Evolutionary conservation across 768 basidiomycete species (phyloP).

Genomic region (Russula lepida): DNA sequence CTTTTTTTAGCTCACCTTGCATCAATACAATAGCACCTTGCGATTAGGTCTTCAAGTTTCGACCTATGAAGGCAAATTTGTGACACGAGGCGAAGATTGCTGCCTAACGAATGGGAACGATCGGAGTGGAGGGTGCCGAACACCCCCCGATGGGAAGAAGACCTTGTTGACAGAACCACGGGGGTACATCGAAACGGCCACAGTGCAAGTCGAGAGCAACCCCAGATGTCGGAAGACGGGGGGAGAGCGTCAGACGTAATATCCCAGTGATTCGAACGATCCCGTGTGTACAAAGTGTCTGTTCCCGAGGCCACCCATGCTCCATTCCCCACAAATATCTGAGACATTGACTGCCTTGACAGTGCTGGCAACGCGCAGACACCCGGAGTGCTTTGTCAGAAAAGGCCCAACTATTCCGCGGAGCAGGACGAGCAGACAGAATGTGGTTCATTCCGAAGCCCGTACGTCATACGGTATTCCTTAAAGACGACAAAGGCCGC

Average conservation of each 20-base stretch:
- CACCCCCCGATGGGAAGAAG: constrained; percentile 6
- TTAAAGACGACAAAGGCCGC: neutral
- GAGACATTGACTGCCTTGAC: neutral
- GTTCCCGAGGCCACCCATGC: neutral
- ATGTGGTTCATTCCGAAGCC: neutral
- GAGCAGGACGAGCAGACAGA: neutral
- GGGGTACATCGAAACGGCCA: constrained; percentile 7
- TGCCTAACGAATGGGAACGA: neutral
- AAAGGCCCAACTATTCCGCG: neutral
- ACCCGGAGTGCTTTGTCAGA: neutral
- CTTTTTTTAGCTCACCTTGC: neutral
- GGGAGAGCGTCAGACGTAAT: constrained; percentile 6
- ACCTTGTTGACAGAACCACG: constrained; percentile 5
- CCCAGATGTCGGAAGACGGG: constrained; percentile 1
- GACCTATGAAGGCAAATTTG: neutral
- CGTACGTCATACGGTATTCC: constrained; percentile 3
- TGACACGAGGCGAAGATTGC: neutral
- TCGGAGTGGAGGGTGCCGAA: constrained; percentile 6
- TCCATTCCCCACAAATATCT: neutral
- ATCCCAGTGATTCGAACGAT: neutral
- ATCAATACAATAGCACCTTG: neutral
- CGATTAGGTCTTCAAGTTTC: neutral
- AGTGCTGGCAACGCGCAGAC: neutral
- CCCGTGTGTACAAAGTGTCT: neutral
- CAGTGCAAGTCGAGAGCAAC: neutral